phyloP scores from a whole-genome alignment of 2,329 filamentous ascomycete genomes.

The Blastomyces emzantsi region DNA sequence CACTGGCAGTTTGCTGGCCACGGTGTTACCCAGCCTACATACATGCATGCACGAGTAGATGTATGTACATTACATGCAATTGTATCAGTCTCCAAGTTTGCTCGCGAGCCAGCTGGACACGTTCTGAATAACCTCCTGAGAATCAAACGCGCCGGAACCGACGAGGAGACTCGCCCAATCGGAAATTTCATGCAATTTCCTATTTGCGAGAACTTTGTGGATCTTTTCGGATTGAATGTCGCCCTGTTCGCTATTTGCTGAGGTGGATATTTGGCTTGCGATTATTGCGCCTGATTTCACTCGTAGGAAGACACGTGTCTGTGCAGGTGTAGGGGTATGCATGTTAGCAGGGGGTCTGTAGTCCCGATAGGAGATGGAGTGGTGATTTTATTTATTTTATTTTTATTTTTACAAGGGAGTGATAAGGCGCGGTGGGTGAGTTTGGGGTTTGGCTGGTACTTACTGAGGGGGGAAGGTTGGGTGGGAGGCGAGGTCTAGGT shows the following conservation, averaged over 20 bases:
- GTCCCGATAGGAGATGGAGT: background rate
- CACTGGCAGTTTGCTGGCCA: conserved; percentile 1
- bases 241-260: conserved; percentile 25
- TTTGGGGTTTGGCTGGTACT: conserved; percentile 18
- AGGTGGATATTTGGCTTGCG: conserved; percentile 33
- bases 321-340: background rate
- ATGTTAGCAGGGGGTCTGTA: background rate
- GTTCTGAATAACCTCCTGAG: conserved; percentile 8
- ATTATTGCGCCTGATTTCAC: conserved; percentile 34
- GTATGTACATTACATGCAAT: background rate
- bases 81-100: conserved; percentile 17
- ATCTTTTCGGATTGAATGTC: conserved; percentile 27
- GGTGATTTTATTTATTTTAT: background rate
- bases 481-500: conserved; percentile 44
- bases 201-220: conserved; percentile 29
- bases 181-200: conserved; percentile 43
- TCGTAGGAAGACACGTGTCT: conserved; percentile 37
- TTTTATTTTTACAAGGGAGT: background rate
- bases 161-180: conserved; percentile 27
- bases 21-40: background rate
- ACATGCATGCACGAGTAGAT: background rate
- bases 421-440: background rate
- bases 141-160: conserved; percentile 9
- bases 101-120: conserved; percentile 20
- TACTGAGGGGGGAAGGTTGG: conserved; percentile 41